Percentiles rank a stretch among this genome's conserved stretches.
phyloP scores from a whole-genome alignment of 83 land plant genomes.

The Picea mariana region DNA sequence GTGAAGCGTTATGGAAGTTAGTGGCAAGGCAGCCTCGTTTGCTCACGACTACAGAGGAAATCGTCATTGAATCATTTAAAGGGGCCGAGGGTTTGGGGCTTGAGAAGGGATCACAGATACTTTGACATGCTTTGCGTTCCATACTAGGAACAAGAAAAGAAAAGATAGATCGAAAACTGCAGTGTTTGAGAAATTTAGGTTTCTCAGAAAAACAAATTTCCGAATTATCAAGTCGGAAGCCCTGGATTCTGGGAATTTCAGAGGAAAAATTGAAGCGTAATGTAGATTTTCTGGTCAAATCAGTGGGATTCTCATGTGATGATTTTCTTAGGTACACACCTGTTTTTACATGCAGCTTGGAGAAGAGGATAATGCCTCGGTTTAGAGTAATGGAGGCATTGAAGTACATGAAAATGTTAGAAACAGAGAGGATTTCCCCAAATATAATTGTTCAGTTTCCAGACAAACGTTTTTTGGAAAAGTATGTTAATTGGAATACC shows the following conservation, averaged over 20 bases:
- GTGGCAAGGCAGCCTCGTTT: no score
- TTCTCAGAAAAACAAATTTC: not conserved
- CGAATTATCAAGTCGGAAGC: not conserved
- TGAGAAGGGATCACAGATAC: not conserved
- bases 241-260: not conserved
- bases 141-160: not conserved
- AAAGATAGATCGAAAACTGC: not conserved
- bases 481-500: slow-evolving; percentile 11
- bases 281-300: slow-evolving; percentile 22
- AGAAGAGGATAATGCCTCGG: slow-evolving; percentile 22
- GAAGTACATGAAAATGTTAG: slow-evolving; percentile 10
- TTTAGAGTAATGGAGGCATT: slow-evolving; percentile 20
- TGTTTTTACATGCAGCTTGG: slow-evolving; percentile 17
- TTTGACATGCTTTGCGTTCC: not conserved
- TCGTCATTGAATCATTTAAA: not conserved
- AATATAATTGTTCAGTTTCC: not conserved
- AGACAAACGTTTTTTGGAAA: slow-evolving; percentile 19
- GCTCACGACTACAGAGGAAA: no score
- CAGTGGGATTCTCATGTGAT: not conserved
- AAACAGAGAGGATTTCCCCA: not conserved
- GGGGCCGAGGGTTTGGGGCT: not conserved
- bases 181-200: no score
- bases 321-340: not conserved
- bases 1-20: no score
- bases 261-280: slow-evolving; percentile 15